Evolutionary conservation across 2,329 filamentous ascomycete genomes (phyloP).

Genomic region (Drechslera avenae): DNA sequence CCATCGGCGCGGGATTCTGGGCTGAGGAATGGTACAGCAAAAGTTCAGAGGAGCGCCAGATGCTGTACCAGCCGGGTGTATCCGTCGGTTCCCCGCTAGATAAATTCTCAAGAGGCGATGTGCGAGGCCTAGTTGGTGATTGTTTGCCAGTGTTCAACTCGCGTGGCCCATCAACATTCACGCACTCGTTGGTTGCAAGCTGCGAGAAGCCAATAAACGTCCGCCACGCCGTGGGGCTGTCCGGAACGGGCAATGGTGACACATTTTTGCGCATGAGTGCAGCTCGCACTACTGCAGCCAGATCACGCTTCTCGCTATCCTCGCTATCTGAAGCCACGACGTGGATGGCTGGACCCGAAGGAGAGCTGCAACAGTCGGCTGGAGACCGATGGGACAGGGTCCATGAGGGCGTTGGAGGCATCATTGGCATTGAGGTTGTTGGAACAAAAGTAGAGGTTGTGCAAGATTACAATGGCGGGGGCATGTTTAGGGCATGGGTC

Average conservation of each 20-base stretch:
- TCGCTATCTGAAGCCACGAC: slow-evolving; percentile 64
- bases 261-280: slow-evolving; percentile 78
- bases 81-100: slow-evolving; percentile 26
- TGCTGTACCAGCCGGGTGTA: slow-evolving; percentile 26
- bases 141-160: slow-evolving; percentile 61
- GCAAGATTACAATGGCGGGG: slow-evolving; percentile 82
- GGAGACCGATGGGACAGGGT: slow-evolving; percentile 73
- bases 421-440: slow-evolving; percentile 77
- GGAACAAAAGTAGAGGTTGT: slow-evolving; percentile 63
- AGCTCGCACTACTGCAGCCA: slow-evolving; percentile 72
- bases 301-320: slow-evolving; percentile 66
- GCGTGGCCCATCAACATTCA: slow-evolving; percentile 19
- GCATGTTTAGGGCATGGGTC: slow-evolving; percentile 84
- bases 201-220: slow-evolving; percentile 7
- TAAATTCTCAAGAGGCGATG: slow-evolving; percentile 38
- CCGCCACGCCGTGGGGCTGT: slow-evolving; percentile 62
- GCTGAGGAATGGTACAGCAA: slow-evolving; percentile 75
- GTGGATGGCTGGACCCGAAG: slow-evolving; percentile 70
- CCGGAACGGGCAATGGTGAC: slow-evolving; percentile 87
- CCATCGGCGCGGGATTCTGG: slow-evolving; percentile 85
- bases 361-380: slow-evolving; percentile 76
- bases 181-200: not conserved
- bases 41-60: slow-evolving; percentile 47
- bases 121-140: slow-evolving; percentile 61
- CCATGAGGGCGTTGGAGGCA: slow-evolving; percentile 81